Evolutionary conservation across 2,329 filamentous ascomycete genomes (phyloP).

Genomic region (Fusarium sp.): DNA sequence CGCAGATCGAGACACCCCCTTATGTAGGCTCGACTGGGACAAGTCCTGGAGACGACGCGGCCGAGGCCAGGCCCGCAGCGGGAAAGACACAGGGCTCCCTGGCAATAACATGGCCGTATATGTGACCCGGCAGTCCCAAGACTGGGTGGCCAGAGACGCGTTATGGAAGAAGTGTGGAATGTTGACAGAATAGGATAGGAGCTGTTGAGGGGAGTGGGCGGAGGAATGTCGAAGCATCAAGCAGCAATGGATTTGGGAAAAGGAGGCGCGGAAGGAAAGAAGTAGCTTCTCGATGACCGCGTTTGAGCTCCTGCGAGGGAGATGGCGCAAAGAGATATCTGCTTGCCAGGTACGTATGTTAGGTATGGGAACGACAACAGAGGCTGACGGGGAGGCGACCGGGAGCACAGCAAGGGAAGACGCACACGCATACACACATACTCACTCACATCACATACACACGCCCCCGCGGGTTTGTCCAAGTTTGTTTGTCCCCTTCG

Average conservation of each 20-base stretch:
- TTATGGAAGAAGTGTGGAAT: conserved; percentile 32
- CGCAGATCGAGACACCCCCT: conserved; percentile 52
- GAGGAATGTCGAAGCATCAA: neutral
- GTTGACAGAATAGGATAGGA: conserved; percentile 15
- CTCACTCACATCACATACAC: conserved; percentile 29
- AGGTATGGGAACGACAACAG: conserved; percentile 24
- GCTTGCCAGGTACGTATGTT: conserved; percentile 17
- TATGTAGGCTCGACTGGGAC: conserved; percentile 37
- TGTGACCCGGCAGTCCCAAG: conserved; percentile 33
- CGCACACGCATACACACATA: conserved; percentile 29
- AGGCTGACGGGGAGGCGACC: conserved; percentile 19
- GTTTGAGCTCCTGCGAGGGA: neutral
- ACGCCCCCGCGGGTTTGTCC: conserved; percentile 26
- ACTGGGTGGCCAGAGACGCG: conserved; percentile 13
- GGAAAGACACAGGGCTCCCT: conserved; percentile 42
- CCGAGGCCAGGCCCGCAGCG: conserved; percentile 45
- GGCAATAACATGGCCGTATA: conserved; percentile 42
- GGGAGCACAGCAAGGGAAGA: conserved; percentile 20
- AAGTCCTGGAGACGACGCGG: conserved; percentile 33
- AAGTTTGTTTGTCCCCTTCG: conserved; percentile 26
- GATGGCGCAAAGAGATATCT: conserved; percentile 14
- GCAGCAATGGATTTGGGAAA: neutral
- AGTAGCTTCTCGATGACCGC: neutral
- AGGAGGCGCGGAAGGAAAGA: neutral
- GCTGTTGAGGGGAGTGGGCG: neutral